A percentile compares a stretch with the other conserved stretches of the same genome.
These are phyloP conservation scores for Rhizophagus prolifer DNA, from an alignment of 192 early-diverging fungal species.

Conservation along the genomic window DNA sequence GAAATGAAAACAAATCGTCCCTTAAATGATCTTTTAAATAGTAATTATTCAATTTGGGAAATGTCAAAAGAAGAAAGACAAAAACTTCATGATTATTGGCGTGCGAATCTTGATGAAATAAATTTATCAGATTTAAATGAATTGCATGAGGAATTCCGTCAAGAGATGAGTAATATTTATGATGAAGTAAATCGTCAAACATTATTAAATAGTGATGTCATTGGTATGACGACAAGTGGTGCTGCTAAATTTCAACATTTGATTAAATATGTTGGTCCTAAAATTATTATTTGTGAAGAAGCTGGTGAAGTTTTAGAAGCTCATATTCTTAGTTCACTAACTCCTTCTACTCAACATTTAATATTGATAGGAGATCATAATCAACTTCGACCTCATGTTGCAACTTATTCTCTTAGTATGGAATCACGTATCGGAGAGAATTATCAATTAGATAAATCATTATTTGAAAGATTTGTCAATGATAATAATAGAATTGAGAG, in stretches of 20 bases:
- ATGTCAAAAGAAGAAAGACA: slow-evolving; percentile 46
- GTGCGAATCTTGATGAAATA: slow-evolving; percentile 28
- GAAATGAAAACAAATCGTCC: slow-evolving; percentile 22
- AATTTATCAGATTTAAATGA: slow-evolving; percentile 20
- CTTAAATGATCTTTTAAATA: slow-evolving; percentile 31
- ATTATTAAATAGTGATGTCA: slow-evolving; percentile 38
- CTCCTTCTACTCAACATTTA: slow-evolving; percentile 51
- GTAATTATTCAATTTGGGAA: slow-evolving; percentile 48
- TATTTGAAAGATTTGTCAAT: not conserved
- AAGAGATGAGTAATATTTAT: slow-evolving; percentile 31
- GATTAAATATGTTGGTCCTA: slow-evolving; percentile 35
- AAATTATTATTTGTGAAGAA: slow-evolving; percentile 34
- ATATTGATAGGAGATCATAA: slow-evolving; percentile 52
- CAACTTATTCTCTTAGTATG: slow-evolving; percentile 23
- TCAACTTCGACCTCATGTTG: too few relatives aligned
- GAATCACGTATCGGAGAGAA: slow-evolving; percentile 39
- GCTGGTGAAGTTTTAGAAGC: slow-evolving; percentile 61
- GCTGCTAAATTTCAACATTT: slow-evolving; percentile 52
- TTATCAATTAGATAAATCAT: too few relatives aligned
- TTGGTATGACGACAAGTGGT: slow-evolving; percentile 62
- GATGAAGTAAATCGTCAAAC: slow-evolving; percentile 34
- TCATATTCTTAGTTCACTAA: slow-evolving; percentile 35
- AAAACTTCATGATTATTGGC: slow-evolving; percentile 42
- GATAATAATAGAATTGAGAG: not conserved
- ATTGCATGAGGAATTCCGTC: not conserved